Base-by-base conservation (phyloP, 306 rosid genomes). In the Citrullus amarus region DNA sequence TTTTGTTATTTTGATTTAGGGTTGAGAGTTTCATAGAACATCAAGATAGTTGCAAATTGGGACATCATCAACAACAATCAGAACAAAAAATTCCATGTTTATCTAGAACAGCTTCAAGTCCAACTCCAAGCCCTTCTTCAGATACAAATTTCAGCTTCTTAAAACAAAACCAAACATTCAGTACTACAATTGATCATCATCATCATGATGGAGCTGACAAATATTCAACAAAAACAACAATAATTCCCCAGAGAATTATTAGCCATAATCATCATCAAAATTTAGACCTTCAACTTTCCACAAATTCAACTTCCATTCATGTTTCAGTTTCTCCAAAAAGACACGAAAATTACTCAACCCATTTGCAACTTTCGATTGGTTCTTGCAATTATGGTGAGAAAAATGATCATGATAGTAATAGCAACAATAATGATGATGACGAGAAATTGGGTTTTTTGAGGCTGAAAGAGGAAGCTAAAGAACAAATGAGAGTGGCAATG, bases 1-100 rank as follows among this genome's bases (percentile, higher is more conserved):
- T 51, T 25, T 25, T 38, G 18, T 30, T 14, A 9, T 75, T 54
- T 39, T 18, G 22, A 4, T 28, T 6, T 81, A 96, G 99, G 91
- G 99, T 96, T 68, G 99, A 96, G 88, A 96, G 99, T 79, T 96
- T 96, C 84, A 96, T 96, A 50, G 99, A 96, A 76, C 99, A 96
- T 76, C 99, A 96, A 89, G 99, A 96, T 83, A 92, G 96, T 50
- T 96, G 99, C 82, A 92, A 87, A 80, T 81, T 90, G 91, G 97
- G 97, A 5, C 87, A 86, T 48, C 87, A 86, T 48, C 87, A 86
- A 30, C 87, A 88, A 10, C 78, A 88, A 58, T 58, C 90, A 1
- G 96, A 90, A 16, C 57, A 1, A 93, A 88, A 81, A 9, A 82
- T 59, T 93, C 83, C 93, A 36, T 96, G 99, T 68, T 82, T 96